Conservation (phyloP, 345 rosid genomes). For the Moricandia moricandioides region DNA sequence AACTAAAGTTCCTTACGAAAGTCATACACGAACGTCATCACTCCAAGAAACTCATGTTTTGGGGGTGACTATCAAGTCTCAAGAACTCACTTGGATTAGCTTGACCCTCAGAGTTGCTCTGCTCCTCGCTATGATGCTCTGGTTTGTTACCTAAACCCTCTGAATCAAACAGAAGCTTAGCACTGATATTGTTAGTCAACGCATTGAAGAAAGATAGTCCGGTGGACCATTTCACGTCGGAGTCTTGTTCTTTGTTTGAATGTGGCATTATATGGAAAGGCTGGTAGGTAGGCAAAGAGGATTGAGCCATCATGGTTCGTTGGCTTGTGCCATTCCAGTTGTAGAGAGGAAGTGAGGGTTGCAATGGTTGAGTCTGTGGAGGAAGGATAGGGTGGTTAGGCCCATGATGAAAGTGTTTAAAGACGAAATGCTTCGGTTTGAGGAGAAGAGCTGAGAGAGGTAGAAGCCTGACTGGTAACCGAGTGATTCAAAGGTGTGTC, state of each 20-base stretch:
- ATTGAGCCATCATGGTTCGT: constrained; percentile 52
- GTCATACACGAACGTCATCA: constrained; percentile 12
- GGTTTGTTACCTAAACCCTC: constrained; percentile 48
- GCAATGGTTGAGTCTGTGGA: constrained; percentile 41
- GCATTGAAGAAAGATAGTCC: constrained; percentile 89
- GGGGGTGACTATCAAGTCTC: constrained; percentile 60
- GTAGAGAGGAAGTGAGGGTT: constrained; percentile 49
- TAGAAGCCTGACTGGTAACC: constrained; percentile 94
- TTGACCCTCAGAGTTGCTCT: constrained; percentile 45
- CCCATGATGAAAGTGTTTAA: constrained; percentile 48
- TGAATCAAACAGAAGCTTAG: constrained; percentile 67
- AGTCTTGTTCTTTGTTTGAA: constrained; percentile 55
- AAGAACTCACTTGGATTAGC: constrained; percentile 66
- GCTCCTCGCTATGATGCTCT: constrained; percentile 39
- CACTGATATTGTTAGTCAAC: constrained; percentile 63
- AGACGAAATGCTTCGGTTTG: constrained; percentile 52
- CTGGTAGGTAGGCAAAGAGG: constrained; percentile 53
- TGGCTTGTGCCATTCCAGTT: constrained; percentile 58
- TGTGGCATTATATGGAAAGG: constrained; percentile 46
- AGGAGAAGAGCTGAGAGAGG: constrained; percentile 82
- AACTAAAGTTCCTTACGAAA: constrained; percentile 17
- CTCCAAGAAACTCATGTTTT: constrained; percentile 41
- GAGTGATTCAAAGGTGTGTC: constrained; percentile 88
- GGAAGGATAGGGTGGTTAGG: constrained; percentile 56
- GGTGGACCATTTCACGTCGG: constrained; percentile 88